Conservation (phyloP, 2,329 filamentous ascomycete genomes). For the Leptodontidium sp. region DNA sequence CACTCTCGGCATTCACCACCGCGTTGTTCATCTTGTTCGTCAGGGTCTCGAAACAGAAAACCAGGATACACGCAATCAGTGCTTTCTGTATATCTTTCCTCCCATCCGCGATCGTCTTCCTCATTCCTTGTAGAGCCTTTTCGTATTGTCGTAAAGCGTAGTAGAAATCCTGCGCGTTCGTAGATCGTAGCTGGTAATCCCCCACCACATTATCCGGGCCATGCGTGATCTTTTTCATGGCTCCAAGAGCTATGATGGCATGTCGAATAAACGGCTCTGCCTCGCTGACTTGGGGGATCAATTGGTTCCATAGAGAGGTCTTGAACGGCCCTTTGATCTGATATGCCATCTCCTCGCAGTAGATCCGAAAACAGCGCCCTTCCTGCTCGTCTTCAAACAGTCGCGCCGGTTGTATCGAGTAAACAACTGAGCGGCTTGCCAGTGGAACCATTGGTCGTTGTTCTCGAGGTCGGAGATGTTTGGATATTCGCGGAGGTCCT, state of each 20-base stretch:
- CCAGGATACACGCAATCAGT: constrained; percentile 30
- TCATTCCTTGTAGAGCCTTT: constrained; percentile 29
- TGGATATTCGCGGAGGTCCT: background rate
- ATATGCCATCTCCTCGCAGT: constrained; percentile 33
- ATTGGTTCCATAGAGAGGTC: constrained; percentile 30
- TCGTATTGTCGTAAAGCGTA: constrained; percentile 32
- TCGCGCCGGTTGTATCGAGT: constrained; percentile 5
- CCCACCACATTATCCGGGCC: constrained; percentile 10
- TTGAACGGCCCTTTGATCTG: constrained; percentile 31
- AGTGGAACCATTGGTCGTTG: background rate
- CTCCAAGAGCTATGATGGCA: constrained; percentile 35
- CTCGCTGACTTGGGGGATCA: constrained; percentile 37
- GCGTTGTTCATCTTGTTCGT: constrained; percentile 27
- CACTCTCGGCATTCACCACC: constrained; percentile 29
- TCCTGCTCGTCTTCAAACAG: constrained; percentile 28
- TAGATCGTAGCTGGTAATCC: background rate
- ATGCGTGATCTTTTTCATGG: constrained; percentile 14
- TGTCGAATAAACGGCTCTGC: constrained; percentile 33
- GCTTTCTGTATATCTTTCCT: constrained; percentile 29
- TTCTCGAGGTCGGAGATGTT: constrained; percentile 7
- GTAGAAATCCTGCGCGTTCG: constrained; percentile 13
- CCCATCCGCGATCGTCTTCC: constrained; percentile 27
- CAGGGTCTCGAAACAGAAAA: constrained; percentile 31
- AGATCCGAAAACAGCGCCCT: constrained; percentile 33
- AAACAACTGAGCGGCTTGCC: background rate